Evolutionary conservation across 345 rosid species (phyloP).

Genomic region (Citrus mangshanensis): DNA sequence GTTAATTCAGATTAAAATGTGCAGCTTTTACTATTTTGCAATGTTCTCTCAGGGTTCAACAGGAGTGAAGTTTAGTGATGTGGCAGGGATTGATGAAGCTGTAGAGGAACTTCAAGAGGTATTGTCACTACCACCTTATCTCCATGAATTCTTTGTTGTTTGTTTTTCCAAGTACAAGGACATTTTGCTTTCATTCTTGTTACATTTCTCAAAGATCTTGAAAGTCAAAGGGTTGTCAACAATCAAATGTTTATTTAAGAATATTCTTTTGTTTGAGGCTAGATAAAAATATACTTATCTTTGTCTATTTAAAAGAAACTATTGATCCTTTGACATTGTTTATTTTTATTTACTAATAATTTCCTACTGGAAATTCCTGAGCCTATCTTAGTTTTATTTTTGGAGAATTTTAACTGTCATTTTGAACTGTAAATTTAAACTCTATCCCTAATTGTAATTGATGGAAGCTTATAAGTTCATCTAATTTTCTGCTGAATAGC

Average conservation of each 20-base stretch:
- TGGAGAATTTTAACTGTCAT: background rate
- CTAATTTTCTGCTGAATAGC: constrained; percentile 36
- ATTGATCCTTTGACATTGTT: background rate
- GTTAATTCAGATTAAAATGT: constrained; percentile 9
- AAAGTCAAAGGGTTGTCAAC: background rate
- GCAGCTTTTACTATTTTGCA: constrained; percentile 16
- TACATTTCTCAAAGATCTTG: background rate
- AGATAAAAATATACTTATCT: background rate
- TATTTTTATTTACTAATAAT: background rate
- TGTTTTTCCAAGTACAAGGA: constrained; percentile 1
- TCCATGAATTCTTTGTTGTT: background rate
- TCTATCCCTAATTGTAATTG: background rate
- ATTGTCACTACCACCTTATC: constrained; percentile 13
- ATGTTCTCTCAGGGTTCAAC: constrained; percentile 74
- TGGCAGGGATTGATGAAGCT: constrained; percentile 98
- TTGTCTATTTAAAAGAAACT: background rate
- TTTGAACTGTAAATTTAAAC: background rate
- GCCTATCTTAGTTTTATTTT: background rate
- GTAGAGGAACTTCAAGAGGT: constrained; percentile 99
- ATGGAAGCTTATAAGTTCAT: constrained; percentile 5
- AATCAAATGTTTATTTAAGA: background rate
- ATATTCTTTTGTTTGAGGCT: background rate
- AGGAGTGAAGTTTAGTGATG: constrained; percentile 84
- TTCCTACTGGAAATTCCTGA: too few relatives aligned
- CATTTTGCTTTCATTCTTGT: background rate